A percentile compares a stretch with the other conserved stretches of the same genome.
Evolutionary conservation across 2,329 filamentous ascomycete species (phyloP).

Genomic region (Chalara sp.): DNA sequence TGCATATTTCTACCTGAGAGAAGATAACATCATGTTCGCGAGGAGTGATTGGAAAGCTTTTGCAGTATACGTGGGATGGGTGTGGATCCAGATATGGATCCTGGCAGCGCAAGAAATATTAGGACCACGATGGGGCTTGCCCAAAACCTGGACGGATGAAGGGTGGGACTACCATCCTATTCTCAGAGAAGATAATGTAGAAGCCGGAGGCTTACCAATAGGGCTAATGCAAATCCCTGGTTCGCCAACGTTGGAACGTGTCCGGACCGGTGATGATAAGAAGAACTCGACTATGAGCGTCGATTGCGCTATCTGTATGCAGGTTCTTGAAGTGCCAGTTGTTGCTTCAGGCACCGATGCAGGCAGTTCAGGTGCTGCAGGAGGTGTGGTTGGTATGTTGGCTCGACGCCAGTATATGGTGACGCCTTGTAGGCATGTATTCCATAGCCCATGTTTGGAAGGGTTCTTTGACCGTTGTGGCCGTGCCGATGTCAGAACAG

Average conservation of each 20-base stretch:
- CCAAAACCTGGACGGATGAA: constrained; percentile 58
- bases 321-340: constrained; percentile 83
- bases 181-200: constrained; percentile 72
- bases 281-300: constrained; percentile 47
- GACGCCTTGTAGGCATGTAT: constrained; percentile 92
- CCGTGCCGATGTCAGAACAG: not conserved
- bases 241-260: constrained; percentile 15
- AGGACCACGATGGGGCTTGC: constrained; percentile 81
- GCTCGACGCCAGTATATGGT: constrained; percentile 89
- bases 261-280: constrained; percentile 23
- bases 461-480: constrained; percentile 42
- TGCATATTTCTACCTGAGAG: constrained; percentile 74
- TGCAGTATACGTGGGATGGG: constrained; percentile 61
- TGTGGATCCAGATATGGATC: constrained; percentile 78
- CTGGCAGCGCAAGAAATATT: constrained; percentile 79
- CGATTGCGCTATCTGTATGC: constrained; percentile 93
- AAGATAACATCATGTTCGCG: constrained; percentile 76
- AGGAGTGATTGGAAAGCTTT: constrained; percentile 62
- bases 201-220: constrained; percentile 75
- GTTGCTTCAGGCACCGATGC: constrained; percentile 53
- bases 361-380: constrained; percentile 25
- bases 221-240: constrained; percentile 46
- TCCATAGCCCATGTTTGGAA: constrained; percentile 86
- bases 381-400: constrained; percentile 60
- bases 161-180: constrained; percentile 96